Conservation (phyloP, 805 yeast species). For the Soucietia sequanensis region DNA sequence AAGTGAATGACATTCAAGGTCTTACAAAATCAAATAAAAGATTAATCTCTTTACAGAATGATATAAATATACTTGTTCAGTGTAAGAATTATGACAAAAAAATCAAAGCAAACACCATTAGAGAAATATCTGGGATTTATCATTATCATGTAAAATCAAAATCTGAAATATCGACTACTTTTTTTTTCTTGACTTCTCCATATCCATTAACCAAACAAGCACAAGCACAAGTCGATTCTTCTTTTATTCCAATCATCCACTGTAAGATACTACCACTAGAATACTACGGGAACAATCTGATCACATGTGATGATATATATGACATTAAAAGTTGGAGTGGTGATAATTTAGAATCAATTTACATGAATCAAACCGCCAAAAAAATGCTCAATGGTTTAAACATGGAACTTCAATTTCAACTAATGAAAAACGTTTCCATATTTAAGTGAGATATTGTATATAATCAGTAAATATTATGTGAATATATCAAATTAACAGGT, state of each 20-base stretch:
- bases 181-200: constrained; percentile 47
- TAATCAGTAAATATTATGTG: too few relatives aligned
- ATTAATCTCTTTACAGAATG: constrained; percentile 20
- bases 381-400: constrained; percentile 23
- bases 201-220: constrained; percentile 49
- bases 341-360: constrained; percentile 24
- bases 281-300: constrained; percentile 10
- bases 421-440: constrained; percentile 4
- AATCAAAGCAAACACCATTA: constrained; percentile 44
- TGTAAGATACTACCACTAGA: constrained; percentile 36
- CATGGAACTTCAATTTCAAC: constrained; percentile 23
- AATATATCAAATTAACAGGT: too few relatives aligned
- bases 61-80: constrained; percentile 48
- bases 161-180: constrained; percentile 18
- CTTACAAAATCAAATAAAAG: constrained; percentile 1
- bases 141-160: constrained; percentile 28
- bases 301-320: constrained; percentile 20
- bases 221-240: constrained; percentile 41
- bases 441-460: too few relatives aligned
- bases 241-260: constrained; percentile 46
- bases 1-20: too few relatives aligned
- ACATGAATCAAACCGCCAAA: constrained; percentile 20
- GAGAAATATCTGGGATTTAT: constrained; percentile 57
- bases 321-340: constrained; percentile 36
- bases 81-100: constrained; percentile 50